Percentiles rank a stretch among this genome's conserved stretches.
Conservation (phyloP, 352 stramenopile genomes). For the Globisporangium yorkense region DNA sequence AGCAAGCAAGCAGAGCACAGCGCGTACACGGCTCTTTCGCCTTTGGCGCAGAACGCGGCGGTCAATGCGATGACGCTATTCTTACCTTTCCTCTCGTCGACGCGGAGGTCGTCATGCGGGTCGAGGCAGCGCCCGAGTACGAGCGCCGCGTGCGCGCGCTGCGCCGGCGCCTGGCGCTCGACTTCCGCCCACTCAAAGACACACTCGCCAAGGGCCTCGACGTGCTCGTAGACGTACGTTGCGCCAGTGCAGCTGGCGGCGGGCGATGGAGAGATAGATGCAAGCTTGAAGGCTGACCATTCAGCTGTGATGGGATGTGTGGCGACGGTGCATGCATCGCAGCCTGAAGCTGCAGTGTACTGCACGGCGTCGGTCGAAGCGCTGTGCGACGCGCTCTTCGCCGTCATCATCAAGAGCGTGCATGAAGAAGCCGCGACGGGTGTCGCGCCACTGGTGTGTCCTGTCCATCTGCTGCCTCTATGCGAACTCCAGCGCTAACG, state of each 20-base stretch:
- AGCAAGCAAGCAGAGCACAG: too few relatives aligned
- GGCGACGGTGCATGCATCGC: background rate
- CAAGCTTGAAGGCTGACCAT: too few relatives aligned
- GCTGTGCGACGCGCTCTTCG: conserved; percentile 47
- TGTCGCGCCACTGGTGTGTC: conserved; percentile 22
- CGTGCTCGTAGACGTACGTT: conserved; percentile 38
- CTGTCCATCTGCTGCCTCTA: background rate
- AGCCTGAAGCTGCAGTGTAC: conserved; percentile 46
- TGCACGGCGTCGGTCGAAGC: conserved; percentile 50
- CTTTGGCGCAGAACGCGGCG: too few relatives aligned
- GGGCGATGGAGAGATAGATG: too few relatives aligned
- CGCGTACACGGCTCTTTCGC: too few relatives aligned
- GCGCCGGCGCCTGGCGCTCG: conserved; percentile 42
- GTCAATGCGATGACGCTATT: too few relatives aligned
- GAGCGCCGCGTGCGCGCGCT: conserved; percentile 38
- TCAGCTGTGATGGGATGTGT: too few relatives aligned
- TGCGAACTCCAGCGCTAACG: background rate
- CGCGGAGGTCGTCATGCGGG: conserved; percentile 9
- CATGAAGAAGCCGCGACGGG: conserved; percentile 22
- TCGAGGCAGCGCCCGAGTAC: conserved; percentile 25
- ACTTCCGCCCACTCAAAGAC: conserved; percentile 43
- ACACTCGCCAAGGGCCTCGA: conserved; percentile 42
- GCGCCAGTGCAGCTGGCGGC: background rate
- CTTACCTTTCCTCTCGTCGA: too few relatives aligned
- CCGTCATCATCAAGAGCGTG: conserved; percentile 34